A percentile compares a stretch with the other conserved stretches of the same genome.
These are phyloP conservation scores for Shiraia bambusicola DNA, from an alignment of 2,329 filamentous ascomycete genomes.

Conservation along the genomic window DNA sequence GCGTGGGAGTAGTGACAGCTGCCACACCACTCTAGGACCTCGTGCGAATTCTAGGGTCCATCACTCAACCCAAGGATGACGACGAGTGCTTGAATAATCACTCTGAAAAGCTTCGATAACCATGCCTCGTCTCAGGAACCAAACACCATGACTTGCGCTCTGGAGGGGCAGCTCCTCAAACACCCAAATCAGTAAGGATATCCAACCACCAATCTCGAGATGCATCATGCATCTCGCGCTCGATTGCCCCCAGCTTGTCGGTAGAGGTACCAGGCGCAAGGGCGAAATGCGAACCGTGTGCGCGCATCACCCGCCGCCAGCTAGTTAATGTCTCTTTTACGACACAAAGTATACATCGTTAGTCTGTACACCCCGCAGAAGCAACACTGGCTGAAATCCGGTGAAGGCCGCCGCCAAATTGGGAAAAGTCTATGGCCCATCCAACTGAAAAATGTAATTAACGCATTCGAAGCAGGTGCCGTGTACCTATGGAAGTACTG, in stretches of 20 bases:
- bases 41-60: not conserved
- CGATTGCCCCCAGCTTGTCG: conserved; percentile 1
- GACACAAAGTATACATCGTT: conserved; percentile 1
- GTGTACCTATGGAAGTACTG: not conserved
- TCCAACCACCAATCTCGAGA: conserved; percentile 1
- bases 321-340: conserved; percentile 3
- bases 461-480: conserved; percentile 8
- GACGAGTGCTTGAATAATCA: not conserved
- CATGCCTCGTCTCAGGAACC: not conserved
- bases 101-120: not conserved
- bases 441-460: conserved; percentile 5
- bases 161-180: not conserved
- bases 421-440: not conserved
- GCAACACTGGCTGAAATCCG: conserved; percentile 1
- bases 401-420: not conserved
- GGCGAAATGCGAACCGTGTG: conserved; percentile 2
- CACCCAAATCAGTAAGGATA: not conserved
- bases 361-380: not conserved
- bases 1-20: conserved; percentile 6
- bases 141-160: not conserved
- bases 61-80: not conserved
- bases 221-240: conserved; percentile 3
- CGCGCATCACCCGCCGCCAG: not conserved
- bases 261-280: conserved; percentile 3
- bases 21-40: not conserved